phyloP scores from a whole-genome alignment of 768 basidiomycete species.

The Mycena galopus region DNA sequence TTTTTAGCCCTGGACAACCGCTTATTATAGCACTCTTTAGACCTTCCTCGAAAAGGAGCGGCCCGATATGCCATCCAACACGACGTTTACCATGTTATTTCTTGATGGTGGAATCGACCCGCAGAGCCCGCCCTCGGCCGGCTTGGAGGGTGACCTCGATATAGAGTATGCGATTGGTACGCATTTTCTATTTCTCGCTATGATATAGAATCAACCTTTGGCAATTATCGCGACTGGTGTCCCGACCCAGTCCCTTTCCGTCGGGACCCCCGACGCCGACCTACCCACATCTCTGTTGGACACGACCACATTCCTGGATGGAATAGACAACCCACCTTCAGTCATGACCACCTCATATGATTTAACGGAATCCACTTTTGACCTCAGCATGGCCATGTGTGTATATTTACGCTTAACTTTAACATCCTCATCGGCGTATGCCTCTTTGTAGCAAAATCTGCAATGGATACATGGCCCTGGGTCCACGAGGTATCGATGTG shows the following conservation, averaged over 20 bases:
- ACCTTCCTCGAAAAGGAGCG: background rate
- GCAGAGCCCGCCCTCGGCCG: background rate
- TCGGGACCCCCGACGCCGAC: background rate
- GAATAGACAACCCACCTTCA: background rate
- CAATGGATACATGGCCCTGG: slow-evolving; percentile 9
- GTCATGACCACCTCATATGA: slow-evolving; percentile 17
- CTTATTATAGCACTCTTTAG: background rate
- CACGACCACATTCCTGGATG: slow-evolving; percentile 7
- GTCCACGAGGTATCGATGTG: background rate
- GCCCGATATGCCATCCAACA: background rate
- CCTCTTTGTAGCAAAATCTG: background rate
- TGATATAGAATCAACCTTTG: background rate
- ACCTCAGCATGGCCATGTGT: background rate
- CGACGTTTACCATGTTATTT: background rate
- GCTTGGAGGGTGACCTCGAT: slow-evolving; percentile 14
- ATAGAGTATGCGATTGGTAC: slow-evolving; percentile 7
- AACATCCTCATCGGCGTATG: background rate
- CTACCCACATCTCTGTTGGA: background rate
- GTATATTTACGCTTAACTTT: background rate
- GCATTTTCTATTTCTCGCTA: background rate
- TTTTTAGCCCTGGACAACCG: background rate
- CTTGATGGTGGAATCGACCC: background rate
- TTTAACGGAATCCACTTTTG: background rate
- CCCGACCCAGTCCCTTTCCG: background rate
- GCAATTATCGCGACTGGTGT: slow-evolving; percentile 11